phyloP scores from a whole-genome alignment of 352 stramenopile genomes.

The Thraustochytrium sp. region DNA sequence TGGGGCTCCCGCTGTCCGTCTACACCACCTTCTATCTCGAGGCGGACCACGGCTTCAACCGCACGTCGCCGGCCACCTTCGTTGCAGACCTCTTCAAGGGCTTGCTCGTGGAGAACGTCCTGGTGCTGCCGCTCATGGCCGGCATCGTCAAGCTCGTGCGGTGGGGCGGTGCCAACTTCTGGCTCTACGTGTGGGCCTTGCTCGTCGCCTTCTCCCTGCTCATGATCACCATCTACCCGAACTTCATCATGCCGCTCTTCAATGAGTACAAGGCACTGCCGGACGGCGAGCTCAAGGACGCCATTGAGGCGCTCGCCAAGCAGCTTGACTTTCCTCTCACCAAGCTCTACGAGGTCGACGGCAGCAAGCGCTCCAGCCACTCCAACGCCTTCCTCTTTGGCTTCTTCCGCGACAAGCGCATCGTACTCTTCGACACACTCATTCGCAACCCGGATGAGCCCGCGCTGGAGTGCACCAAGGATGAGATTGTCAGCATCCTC shows the following conservation, averaged over 20 bases:
- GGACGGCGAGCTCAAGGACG: slow-evolving; percentile 74
- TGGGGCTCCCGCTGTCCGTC: slow-evolving; percentile 64
- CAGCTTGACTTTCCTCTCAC: slow-evolving; percentile 87
- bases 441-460: slow-evolving; percentile 37
- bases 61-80: slow-evolving; percentile 86
- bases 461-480: slow-evolving; percentile 62
- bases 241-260: slow-evolving; percentile 50
- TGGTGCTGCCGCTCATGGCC: slow-evolving; percentile 61
- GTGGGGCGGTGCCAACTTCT: slow-evolving; percentile 65
- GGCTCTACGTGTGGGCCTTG: slow-evolving; percentile 90
- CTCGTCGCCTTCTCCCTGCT: slow-evolving; percentile 83
- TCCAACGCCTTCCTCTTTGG: slow-evolving; percentile 78
- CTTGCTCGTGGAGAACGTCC: slow-evolving; percentile 50
- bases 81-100: slow-evolving; percentile 89
- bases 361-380: slow-evolving; percentile 88
- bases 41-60: slow-evolving; percentile 94
- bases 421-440: slow-evolving; percentile 75
- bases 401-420: slow-evolving; percentile 75
- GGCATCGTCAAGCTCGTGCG: slow-evolving; percentile 58
- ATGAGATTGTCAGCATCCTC: slow-evolving; percentile 72
- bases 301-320: slow-evolving; percentile 83
- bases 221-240: slow-evolving; percentile 90
- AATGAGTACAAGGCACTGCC: slow-evolving; percentile 59
- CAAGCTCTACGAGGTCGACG: slow-evolving; percentile 95
- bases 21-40: slow-evolving; percentile 95